These are phyloP conservation scores for Hypsizygus marmoreus DNA, from an alignment of 768 basidiomycete species.

Conservation along the genomic window DNA sequence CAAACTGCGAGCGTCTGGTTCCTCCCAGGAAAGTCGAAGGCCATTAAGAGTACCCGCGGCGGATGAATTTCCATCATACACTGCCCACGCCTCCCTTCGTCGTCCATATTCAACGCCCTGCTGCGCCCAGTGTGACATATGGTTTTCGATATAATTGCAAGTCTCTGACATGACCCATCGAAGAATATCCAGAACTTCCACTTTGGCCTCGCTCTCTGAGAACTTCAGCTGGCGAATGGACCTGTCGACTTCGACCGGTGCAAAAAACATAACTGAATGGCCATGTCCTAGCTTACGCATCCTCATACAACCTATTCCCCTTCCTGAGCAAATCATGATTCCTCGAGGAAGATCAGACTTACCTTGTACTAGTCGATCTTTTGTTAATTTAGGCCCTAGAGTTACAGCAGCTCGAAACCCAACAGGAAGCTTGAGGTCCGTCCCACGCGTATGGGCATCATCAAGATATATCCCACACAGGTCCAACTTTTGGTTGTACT, in stretches of 20 bases:
- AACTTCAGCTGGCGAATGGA: constrained; percentile 30
- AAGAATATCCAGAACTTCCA: constrained; percentile 33
- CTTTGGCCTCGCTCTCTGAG: constrained; percentile 11
- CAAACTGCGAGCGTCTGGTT: constrained; percentile 36
- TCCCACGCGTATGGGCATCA: constrained; percentile 55
- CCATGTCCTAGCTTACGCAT: constrained; percentile 51
- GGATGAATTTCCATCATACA: constrained; percentile 1
- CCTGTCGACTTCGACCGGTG: constrained; percentile 40
- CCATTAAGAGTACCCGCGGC: constrained; percentile 10
- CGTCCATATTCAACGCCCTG: constrained; percentile 32
- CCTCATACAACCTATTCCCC: constrained; percentile 49
- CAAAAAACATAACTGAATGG: constrained; percentile 51
- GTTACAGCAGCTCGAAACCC: constrained; percentile 47
- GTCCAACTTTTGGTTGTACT: constrained; percentile 33
- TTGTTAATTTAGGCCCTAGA: constrained; percentile 50
- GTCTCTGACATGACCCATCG: constrained; percentile 45
- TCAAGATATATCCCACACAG: constrained; percentile 52
- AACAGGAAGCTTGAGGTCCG: constrained; percentile 50
- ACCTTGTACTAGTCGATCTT: constrained; percentile 56
- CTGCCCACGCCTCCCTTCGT: constrained; percentile 20
- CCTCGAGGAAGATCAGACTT: constrained; percentile 4
- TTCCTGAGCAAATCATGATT: constrained; percentile 1
- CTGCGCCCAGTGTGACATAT: constrained; percentile 40
- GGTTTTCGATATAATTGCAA: constrained; percentile 38
- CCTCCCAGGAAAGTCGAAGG: constrained; percentile 35